Percentiles rank a stretch among this genome's conserved stretches.
Conservation (phyloP, 345 rosid species). For the Leavenworthia alabamica region DNA sequence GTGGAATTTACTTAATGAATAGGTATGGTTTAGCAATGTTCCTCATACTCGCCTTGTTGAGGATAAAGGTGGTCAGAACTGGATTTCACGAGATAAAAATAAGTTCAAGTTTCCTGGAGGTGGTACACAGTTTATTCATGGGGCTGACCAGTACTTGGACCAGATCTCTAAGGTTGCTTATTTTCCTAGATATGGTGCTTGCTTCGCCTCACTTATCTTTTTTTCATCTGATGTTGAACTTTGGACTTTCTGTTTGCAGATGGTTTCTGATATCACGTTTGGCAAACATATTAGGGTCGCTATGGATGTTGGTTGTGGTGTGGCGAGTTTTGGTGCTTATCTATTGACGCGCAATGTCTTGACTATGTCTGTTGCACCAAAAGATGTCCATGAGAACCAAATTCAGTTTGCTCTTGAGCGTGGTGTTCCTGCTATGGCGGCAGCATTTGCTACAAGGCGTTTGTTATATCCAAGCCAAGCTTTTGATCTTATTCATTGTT, state of each 20-base stretch:
- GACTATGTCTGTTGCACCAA: conserved; percentile 88
- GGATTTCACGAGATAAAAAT: conserved; percentile 68
- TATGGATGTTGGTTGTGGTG: conserved; percentile 94
- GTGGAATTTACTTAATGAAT: conserved; percentile 12
- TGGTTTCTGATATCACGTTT: conserved; percentile 77
- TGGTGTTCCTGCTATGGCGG: conserved; percentile 98
- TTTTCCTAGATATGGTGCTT: not conserved
- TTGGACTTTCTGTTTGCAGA: conserved; percentile 39
- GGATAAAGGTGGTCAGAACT: conserved; percentile 96
- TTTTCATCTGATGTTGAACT: conserved; percentile 16
- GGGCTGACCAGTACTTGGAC: conserved; percentile 83
- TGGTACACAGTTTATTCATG: conserved; percentile 96
- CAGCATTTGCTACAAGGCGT: conserved; percentile 90
- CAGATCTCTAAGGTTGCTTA: conserved; percentile 68
- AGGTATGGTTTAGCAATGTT: conserved; percentile 93
- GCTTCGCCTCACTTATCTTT: not conserved
- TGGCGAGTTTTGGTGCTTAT: conserved; percentile 99
- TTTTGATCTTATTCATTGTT: conserved; percentile 94
- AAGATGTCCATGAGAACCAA: conserved; percentile 97
- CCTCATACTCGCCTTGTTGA: conserved; percentile 86
- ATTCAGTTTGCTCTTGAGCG: conserved; percentile 99
- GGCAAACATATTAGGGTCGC: conserved; percentile 68
- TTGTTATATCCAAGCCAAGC: conserved; percentile 89
- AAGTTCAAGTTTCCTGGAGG: conserved; percentile 97
- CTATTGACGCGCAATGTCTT: conserved; percentile 64